These are phyloP conservation scores for Thalia dealbata DNA, from an alignment of 176 grass and related monocot genomes.

Conservation along the genomic window DNA sequence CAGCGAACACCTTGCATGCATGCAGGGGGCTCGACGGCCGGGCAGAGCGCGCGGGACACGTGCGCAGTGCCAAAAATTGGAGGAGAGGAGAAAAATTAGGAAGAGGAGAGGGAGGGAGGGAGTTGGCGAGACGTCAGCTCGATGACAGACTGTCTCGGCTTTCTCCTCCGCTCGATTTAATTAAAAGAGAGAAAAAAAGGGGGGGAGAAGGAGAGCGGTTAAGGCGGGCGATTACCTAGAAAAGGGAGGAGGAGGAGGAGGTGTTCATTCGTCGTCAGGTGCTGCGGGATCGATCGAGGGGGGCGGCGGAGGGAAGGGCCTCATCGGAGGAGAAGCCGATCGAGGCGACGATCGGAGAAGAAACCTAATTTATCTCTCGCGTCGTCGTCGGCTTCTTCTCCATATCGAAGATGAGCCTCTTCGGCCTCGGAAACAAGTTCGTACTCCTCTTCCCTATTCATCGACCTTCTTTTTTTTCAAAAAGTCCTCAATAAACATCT, in stretches of 20 bases:
- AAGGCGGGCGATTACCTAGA: neutral
- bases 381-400: neutral
- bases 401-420: constrained; percentile 63
- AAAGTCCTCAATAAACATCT: neutral
- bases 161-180: neutral
- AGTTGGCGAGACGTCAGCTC: neutral
- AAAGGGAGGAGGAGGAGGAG: neutral
- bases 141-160: constrained; percentile 10
- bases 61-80: too few relatives aligned
- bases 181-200: neutral
- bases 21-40: too few relatives aligned
- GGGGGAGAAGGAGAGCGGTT: neutral
- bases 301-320: too few relatives aligned
- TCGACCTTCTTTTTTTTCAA: neutral
- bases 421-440: constrained; percentile 57
- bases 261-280: too few relatives aligned
- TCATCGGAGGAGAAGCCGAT: too few relatives aligned
- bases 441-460: neutral
- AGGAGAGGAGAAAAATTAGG: too few relatives aligned
- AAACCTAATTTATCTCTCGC: too few relatives aligned
- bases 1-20: too few relatives aligned
- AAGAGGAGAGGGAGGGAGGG: neutral
- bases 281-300: too few relatives aligned
- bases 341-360: neutral
- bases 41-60: too few relatives aligned